A percentile compares a stretch with the other conserved stretches of the same genome.
phyloP scores from a whole-genome alignment of 768 basidiomycete species.

The Trametes cinnabarina region DNA sequence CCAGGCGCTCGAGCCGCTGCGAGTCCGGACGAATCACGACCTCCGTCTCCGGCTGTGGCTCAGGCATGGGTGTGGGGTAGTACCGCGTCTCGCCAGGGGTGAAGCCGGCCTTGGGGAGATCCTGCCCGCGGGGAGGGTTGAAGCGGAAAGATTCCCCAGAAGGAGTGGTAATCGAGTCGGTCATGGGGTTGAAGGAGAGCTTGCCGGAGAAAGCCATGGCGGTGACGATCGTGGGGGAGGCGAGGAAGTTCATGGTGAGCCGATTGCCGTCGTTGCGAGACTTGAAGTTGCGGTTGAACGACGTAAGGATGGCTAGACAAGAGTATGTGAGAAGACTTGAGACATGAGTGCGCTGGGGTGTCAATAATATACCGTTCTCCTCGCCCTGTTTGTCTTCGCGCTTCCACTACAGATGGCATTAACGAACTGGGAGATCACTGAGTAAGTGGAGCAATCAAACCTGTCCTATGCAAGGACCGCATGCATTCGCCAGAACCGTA shows the following conservation, averaged over 20 bases:
- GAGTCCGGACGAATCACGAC: conserved; percentile 78
- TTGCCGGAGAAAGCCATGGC: conserved; percentile 96
- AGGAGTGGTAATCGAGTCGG: conserved; percentile 64
- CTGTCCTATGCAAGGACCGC: conserved; percentile 98
- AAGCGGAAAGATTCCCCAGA: conserved; percentile 84
- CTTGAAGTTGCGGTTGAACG: conserved; percentile 93
- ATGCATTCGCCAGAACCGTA: conserved; percentile 93
- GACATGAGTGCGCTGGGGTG: too few species aligned
- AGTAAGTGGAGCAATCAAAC: conserved; percentile 34
- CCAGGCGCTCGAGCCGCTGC: conserved; percentile 80
- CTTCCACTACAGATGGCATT: conserved; percentile 66
- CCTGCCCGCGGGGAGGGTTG: conserved; percentile 75
- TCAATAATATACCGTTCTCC: conserved; percentile 83
- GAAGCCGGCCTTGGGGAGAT: conserved; percentile 83
- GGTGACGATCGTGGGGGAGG: conserved; percentile 94
- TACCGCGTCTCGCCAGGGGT: conserved; percentile 68
- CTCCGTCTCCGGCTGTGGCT: conserved; percentile 70
- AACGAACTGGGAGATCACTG: background rate
- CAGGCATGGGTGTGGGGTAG: conserved; percentile 73
- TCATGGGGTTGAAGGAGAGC: conserved; percentile 90
- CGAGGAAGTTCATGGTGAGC: conserved; percentile 95
- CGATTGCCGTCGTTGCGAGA: conserved; percentile 96
- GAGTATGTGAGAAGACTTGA: background rate
- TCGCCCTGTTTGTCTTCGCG: conserved; percentile 83
- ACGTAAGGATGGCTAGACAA: conserved; percentile 82